Percentiles rank a stretch among this genome's conserved stretches.
phyloP scores from a whole-genome alignment of 2,329 filamentous ascomycete species.

The Trichoderma endophyticum region DNA sequence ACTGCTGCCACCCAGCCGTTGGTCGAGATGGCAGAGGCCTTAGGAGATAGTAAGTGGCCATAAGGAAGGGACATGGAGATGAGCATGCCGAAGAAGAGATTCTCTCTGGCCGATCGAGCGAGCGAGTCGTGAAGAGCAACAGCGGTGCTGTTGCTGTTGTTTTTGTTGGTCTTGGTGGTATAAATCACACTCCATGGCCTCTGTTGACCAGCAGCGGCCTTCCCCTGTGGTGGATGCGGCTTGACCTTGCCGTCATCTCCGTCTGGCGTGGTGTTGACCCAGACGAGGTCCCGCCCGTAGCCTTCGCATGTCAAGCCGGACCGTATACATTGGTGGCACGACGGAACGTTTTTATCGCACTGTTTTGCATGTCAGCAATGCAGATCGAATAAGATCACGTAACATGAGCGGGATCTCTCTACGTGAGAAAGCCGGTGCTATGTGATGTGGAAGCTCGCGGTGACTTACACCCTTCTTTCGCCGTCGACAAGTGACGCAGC shows the following conservation, averaged over 20 bases:
- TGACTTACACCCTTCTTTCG: conserved; percentile 20
- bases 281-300: conserved; percentile 17
- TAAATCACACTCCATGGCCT: conserved; percentile 14
- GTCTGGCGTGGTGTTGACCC: conserved; percentile 18
- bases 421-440: background rate
- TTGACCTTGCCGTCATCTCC: conserved; percentile 1
- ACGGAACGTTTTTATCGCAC: conserved; percentile 15
- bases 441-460: background rate
- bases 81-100: conserved; percentile 22
- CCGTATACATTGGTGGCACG: conserved; percentile 16
- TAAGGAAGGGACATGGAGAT: conserved; percentile 17
- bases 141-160: background rate
- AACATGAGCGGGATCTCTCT: background rate
- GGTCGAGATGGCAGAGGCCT: conserved; percentile 18
- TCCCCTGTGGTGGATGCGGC: background rate
- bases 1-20: conserved; percentile 25
- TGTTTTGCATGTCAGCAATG: background rate
- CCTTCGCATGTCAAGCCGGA: conserved; percentile 15
- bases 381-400: background rate
- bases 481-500: conserved; percentile 17
- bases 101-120: conserved; percentile 21
- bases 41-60: conserved; percentile 16
- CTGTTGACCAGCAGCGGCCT: background rate
- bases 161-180: background rate
- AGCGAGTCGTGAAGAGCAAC: conserved; percentile 17